Evolutionary conservation across 176 grass and related monocot species (phyloP), one percentile per base, ranked within the genome.

Genomic region (Juncus effusus): DNA sequence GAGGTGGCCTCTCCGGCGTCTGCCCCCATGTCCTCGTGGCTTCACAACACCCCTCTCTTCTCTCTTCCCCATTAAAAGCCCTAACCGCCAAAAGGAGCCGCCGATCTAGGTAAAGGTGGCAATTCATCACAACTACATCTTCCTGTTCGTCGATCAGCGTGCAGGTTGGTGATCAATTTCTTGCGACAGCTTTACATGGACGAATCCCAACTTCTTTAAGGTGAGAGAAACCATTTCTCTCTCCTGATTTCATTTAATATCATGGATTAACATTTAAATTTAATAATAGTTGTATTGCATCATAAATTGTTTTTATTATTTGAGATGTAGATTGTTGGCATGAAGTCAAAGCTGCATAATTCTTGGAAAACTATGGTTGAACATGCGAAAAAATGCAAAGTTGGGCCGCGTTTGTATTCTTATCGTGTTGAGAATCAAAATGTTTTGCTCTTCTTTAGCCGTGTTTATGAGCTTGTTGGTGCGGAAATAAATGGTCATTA

Each of bases 381-480:
- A 65, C 61, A 66, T 67, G 74, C 74, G 13, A 53, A 76, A 36
- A 6, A 66, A 50, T 76, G 74, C 57, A 2, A 40, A 35, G 35
- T 66, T 9, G 74, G 62, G 39, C 3, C 61, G 3, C 3, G 57
- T 12, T 50, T 76, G 12, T 76, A 76, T 54, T 76, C 61, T 36
- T 65, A 76, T 47, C 6, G 44, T 9, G 16, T 47, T 67, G 10
- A 42, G 19, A 65, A 56, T 10, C 1, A 76, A 28, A 60, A 67
- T 36, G 11, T 1, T 54, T 6, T 77, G 52, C 74, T 77, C 16
- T 65, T 77, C 42, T 65, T 67, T 14, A 67, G 66, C 37, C 65
- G 49, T 36, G 63, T 77, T 13, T 51, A 77, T 67, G 6, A 77
- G 15, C 5, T 77, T 45, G 15, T 59, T 3, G 51, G 74, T 13